These are phyloP conservation scores for Fomitopsis pulvina DNA, from an alignment of 768 basidiomycete genomes.

Conservation along the genomic window DNA sequence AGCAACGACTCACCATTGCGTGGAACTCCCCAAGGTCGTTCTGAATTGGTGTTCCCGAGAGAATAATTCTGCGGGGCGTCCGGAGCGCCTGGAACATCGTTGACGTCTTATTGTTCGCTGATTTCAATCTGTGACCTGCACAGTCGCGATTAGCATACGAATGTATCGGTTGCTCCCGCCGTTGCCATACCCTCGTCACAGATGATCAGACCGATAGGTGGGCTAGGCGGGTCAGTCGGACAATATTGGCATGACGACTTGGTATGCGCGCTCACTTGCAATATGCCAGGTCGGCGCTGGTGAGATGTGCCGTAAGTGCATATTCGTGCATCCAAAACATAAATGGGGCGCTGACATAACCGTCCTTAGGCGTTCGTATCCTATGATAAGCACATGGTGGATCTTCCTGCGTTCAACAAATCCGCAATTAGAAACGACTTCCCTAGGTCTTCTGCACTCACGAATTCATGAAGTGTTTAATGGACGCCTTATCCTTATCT, in stretches of 20 bases:
- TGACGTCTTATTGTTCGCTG: conserved; percentile 85
- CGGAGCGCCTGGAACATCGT: conserved; percentile 75
- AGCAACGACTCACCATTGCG: conserved; percentile 65
- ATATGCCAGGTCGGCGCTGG: conserved; percentile 48
- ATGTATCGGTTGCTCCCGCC: background rate
- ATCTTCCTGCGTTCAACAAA: conserved; percentile 39
- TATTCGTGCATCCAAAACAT: background rate
- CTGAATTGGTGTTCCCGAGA: conserved; percentile 96
- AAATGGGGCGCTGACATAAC: conserved; percentile 49
- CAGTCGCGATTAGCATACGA: background rate
- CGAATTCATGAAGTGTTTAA: conserved; percentile 74
- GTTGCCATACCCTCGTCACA: conserved; percentile 79
- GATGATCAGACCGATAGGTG: conserved; percentile 87
- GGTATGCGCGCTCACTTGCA: conserved; percentile 51
- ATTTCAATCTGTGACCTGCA: conserved; percentile 91
- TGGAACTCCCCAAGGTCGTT: conserved; percentile 96
- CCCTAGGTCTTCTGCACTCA: conserved; percentile 27
- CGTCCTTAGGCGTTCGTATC: conserved; percentile 85
- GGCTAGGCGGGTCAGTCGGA: conserved; percentile 35
- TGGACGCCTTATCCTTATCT: conserved; percentile 46
- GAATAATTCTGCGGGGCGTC: conserved; percentile 74
- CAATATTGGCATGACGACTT: background rate
- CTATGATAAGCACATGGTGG: conserved; percentile 87
- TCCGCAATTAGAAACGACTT: background rate
- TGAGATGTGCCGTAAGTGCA: conserved; percentile 1